These are phyloP conservation scores for Fusarium sp. DNA, from an alignment of 2,329 filamentous ascomycete genomes.

Conservation along the genomic window DNA sequence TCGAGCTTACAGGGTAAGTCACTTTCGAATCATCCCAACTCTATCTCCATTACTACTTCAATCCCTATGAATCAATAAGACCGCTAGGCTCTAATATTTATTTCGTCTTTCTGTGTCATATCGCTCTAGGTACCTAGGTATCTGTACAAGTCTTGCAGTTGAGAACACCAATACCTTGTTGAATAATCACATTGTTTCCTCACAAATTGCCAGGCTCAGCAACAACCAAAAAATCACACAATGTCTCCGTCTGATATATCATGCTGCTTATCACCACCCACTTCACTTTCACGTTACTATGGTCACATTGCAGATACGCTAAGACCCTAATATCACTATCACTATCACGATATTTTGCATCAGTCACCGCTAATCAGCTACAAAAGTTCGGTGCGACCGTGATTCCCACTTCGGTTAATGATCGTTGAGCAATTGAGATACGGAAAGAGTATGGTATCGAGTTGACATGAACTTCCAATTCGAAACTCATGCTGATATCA, in stretches of 20 bases:
- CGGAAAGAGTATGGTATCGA: not conserved
- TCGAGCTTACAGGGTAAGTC: not conserved
- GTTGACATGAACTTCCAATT: too few species aligned
- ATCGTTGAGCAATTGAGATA: not conserved
- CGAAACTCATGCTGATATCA: not conserved
- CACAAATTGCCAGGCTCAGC: not conserved
- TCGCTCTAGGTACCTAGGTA: not conserved
- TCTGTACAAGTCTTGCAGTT: too few species aligned
- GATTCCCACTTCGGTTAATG: not conserved
- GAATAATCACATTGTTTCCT: not conserved
- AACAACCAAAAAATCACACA: not conserved
- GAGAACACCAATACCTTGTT: not conserved
- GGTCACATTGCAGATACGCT: conserved; percentile 13
- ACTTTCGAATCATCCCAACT: not conserved
- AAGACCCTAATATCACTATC: conserved; percentile 27
- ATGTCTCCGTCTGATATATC: not conserved
- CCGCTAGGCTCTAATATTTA: not conserved
- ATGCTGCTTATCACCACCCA: not conserved
- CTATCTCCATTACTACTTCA: not conserved
- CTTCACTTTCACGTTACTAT: not conserved
- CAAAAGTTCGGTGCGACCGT: conserved; percentile 13
- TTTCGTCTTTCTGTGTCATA: not conserved
- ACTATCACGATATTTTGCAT: conserved; percentile 15
- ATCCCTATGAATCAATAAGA: not conserved
- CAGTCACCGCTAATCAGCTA: conserved; percentile 4